phyloP scores from a whole-genome alignment of 139 green algal species.

The Tetradesmus obliquus region DNA sequence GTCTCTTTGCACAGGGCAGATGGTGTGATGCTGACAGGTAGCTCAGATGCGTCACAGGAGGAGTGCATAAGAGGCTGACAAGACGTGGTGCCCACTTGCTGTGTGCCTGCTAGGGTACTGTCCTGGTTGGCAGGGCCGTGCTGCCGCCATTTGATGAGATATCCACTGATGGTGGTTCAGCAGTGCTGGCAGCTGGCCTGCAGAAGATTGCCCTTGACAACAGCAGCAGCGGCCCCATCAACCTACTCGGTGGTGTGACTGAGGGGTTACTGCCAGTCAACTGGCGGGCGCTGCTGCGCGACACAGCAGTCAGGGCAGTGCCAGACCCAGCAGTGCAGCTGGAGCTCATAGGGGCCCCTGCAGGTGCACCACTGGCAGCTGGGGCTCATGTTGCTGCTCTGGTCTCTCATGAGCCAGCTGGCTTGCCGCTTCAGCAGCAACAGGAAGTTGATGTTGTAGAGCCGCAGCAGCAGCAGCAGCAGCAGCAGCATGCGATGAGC shows the following conservation, averaged over 20 bases:
- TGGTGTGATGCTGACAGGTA: too few species aligned
- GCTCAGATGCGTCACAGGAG: not conserved
- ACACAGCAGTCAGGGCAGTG: slow-evolving; percentile 52
- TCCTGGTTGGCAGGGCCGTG: slow-evolving; percentile 26
- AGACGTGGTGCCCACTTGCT: not conserved
- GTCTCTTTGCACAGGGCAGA: too few species aligned
- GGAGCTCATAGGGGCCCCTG: slow-evolving; percentile 26
- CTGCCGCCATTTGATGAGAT: not conserved
- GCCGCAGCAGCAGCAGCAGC: not conserved
- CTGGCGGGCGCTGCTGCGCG: slow-evolving; percentile 63
- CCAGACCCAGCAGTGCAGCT: slow-evolving; percentile 64
- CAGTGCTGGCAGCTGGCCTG: slow-evolving; percentile 16
- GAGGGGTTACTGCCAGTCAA: slow-evolving; percentile 51
- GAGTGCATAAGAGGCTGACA: not conserved
- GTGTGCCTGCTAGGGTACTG: not conserved
- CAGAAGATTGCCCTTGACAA: slow-evolving; percentile 1
- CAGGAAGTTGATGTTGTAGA: not conserved
- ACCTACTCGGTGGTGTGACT: not conserved
- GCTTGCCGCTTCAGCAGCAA: not conserved
- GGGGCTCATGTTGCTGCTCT: not conserved
- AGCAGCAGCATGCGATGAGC: not conserved
- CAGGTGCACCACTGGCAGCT: not conserved
- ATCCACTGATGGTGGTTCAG: not conserved
- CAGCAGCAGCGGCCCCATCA: slow-evolving; percentile 10
- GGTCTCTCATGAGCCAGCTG: not conserved